Conservation (phyloP, 2,329 filamentous ascomycete genomes). For the Cladophialophora exuberans region DNA sequence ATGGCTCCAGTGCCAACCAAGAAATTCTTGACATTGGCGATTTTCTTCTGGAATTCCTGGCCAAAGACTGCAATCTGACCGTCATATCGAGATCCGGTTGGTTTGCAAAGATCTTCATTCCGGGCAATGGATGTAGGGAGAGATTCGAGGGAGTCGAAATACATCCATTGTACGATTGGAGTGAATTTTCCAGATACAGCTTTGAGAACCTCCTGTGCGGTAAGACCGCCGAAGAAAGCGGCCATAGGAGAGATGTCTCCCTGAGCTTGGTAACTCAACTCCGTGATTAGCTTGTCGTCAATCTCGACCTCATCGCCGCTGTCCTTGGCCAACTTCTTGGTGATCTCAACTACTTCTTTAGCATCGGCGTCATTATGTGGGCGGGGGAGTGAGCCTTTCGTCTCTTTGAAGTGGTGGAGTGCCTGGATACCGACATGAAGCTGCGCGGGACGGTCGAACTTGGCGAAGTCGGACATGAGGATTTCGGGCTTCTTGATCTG, state of each 20-base stretch:
- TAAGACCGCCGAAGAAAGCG: conserved; percentile 90
- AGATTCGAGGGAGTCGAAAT: conserved; percentile 97
- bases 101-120: conserved; percentile 86
- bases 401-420: conserved; percentile 79
- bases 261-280: conserved; percentile 90
- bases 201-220: conserved; percentile 94
- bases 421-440: conserved; percentile 92
- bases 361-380: conserved; percentile 88
- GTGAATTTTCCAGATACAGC: conserved; percentile 97
- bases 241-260: conserved; percentile 92
- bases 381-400: conserved; percentile 70
- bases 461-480: conserved; percentile 92
- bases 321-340: conserved; percentile 70
- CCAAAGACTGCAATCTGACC: conserved; percentile 97
- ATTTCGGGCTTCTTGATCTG: conserved; percentile 87
- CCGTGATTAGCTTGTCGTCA: conserved; percentile 88
- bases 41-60: conserved; percentile 89
- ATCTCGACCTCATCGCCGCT: conserved; percentile 76
- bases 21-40: conserved; percentile 88
- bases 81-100: conserved; percentile 84
- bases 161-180: conserved; percentile 93
- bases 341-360: conserved; percentile 72
- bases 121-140: conserved; percentile 75
- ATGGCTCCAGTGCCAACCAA: conserved; percentile 96
- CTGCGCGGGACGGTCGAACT: conserved; percentile 92